Evolutionary conservation across 2,329 filamentous ascomycete species (phyloP), one percentile per base, ranked within the genome.

Genomic region (Penicillium italicum): DNA sequence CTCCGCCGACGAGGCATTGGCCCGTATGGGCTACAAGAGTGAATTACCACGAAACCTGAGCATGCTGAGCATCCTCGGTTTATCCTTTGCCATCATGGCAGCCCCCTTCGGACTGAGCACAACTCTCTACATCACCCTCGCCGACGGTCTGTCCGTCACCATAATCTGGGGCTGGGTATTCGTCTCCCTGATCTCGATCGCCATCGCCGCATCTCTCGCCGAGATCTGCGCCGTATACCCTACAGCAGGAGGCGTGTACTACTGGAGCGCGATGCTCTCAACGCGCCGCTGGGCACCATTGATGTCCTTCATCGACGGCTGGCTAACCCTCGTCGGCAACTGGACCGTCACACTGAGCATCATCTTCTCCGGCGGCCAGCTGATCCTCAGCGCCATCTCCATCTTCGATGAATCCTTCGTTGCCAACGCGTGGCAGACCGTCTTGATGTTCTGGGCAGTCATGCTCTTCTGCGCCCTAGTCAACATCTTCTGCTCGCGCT

Each of bases 51-150:
- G 86, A 57, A 85, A 83, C 62, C 70, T 89, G 60, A 85, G 82
- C 68, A 89, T 89, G 85, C 72, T 89, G 65, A 86, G 83, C 66
- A 83, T 90, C 28, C 76, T 90, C 42, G 87, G 87, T 48, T 66
- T 86, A 73, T 88, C 85, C 42, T 90, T 90, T 67, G 87, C 86
- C 49, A 89, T 90, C 70, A 89, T 90, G 85, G 86, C 86, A 11
- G 85, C 85, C 11, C 85, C 85, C 0, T 88, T 85, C 62, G 86
- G 86, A 34, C 77, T 89, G 36, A 83, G 79, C 30, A 89, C 87
- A 16, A 89, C 86, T 1, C 77, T 90, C 59, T 85, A 83, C 72
- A 86, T 88, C 68, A 85, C 84, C 22, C 77, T 90, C 28, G 81
- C 81, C 18, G 85, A 89, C 69, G 87, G 87, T 22, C 84, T 88